These are phyloP conservation scores for Sclerotinia spermophila DNA, from an alignment of 2,329 filamentous ascomycete genomes.

Conservation along the genomic window DNA sequence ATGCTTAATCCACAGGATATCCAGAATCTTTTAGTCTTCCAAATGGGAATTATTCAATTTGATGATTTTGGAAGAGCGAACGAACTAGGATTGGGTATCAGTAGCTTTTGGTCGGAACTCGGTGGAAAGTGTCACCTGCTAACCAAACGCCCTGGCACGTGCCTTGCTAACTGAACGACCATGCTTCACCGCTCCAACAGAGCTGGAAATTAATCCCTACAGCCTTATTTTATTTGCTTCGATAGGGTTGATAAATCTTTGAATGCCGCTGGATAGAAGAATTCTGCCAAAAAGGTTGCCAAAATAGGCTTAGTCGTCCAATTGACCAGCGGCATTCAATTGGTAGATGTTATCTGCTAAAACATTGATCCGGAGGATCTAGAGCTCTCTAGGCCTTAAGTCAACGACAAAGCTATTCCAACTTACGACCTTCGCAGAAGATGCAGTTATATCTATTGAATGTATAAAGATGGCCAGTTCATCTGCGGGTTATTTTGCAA, in stretches of 20 bases:
- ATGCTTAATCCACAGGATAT: neutral
- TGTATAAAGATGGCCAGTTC: constrained; percentile 37
- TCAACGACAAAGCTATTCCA: neutral
- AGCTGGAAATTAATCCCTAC: no score
- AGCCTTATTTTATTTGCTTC: no score
- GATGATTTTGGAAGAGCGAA: neutral
- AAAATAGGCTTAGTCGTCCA: neutral
- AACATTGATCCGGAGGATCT: constrained; percentile 11
- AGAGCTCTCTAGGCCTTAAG: constrained; percentile 2
- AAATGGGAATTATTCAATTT: neutral
- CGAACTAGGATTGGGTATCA: neutral
- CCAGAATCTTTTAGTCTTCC: neutral
- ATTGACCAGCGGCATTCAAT: no score
- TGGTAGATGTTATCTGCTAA: no score
- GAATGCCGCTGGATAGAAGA: no score
- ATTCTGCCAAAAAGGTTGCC: no score
- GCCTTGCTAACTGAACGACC: no score
- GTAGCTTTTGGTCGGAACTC: neutral
- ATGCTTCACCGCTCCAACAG: no score
- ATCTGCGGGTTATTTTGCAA: constrained; percentile 29
- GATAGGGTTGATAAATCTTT: no score
- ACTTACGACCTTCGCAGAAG: neutral
- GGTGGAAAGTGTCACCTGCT: no score
- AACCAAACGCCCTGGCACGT: no score
- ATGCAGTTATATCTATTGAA: constrained; percentile 23